These are phyloP conservation scores for Hanseniaspora vineae DNA, from an alignment of 805 yeast species.

Conservation along the genomic window DNA sequence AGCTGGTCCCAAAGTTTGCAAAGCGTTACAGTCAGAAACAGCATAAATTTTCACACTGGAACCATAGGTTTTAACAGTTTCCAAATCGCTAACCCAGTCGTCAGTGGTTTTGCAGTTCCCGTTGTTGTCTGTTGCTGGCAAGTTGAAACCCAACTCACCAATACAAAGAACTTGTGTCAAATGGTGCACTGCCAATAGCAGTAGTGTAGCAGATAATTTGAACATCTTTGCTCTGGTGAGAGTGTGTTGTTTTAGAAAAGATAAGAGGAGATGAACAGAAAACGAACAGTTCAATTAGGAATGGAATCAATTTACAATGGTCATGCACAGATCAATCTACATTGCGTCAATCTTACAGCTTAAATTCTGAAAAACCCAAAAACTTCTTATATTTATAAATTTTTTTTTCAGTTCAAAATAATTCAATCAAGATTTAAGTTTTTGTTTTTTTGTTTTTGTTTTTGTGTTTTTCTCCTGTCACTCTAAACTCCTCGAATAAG, in stretches of 20 bases:
- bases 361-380: not conserved
- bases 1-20: slow-evolving; percentile 75
- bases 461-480: too few species aligned
- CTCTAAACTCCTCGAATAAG: too few species aligned
- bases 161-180: slow-evolving; percentile 35
- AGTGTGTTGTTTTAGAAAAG: too few species aligned
- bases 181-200: slow-evolving; percentile 24
- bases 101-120: slow-evolving; percentile 65
- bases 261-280: too few species aligned
- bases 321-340: too few species aligned
- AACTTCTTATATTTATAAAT: too few species aligned
- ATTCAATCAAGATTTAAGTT: too few species aligned
- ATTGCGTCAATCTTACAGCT: not conserved
- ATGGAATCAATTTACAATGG: too few species aligned
- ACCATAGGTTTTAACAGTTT: slow-evolving; percentile 43
- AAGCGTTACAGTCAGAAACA: slow-evolving; percentile 86
- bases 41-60: slow-evolving; percentile 74
- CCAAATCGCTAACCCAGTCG: slow-evolving; percentile 62
- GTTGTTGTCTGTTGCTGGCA: slow-evolving; percentile 66
- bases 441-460: too few species aligned
- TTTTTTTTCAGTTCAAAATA: not conserved
- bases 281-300: too few species aligned
- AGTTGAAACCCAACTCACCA: slow-evolving; percentile 70
- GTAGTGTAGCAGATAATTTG: slow-evolving; percentile 19
- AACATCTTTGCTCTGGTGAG: not conserved